Evolutionary conservation across 2,329 filamentous ascomycete genomes (phyloP).

Genomic region (Fusarium xyrophilum): DNA sequence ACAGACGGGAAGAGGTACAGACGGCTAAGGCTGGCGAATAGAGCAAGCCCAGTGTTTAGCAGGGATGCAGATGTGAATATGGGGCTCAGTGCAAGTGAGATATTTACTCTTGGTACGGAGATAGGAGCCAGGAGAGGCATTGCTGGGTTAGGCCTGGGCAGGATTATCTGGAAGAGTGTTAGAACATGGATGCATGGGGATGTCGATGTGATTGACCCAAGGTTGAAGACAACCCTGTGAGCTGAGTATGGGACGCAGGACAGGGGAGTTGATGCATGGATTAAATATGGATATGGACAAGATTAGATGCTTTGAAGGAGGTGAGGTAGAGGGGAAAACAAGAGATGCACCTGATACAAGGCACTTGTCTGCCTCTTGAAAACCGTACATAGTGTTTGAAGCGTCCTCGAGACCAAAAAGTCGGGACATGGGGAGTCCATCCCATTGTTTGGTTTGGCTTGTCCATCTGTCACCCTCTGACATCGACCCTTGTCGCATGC

Average conservation of each 20-base stretch:
- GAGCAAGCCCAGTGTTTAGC: slow-evolving; percentile 23
- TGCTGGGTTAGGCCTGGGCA: slow-evolving; percentile 31
- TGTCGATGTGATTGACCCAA: slow-evolving; percentile 30
- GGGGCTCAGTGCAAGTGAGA: slow-evolving; percentile 32
- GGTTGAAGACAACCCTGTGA: slow-evolving; percentile 40
- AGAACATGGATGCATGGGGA: slow-evolving; percentile 18
- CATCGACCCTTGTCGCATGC: slow-evolving; percentile 26
- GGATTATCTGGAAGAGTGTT: slow-evolving; percentile 21
- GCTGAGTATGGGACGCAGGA: slow-evolving; percentile 45
- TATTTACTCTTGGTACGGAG: slow-evolving; percentile 35
- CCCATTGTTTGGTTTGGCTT: slow-evolving; percentile 19
- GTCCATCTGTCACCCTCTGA: slow-evolving; percentile 26
- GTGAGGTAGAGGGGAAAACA: slow-evolving; percentile 7
- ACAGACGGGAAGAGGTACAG: slow-evolving; percentile 38
- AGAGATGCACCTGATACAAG: slow-evolving; percentile 35
- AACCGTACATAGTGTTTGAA: neutral
- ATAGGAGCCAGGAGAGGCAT: slow-evolving; percentile 42
- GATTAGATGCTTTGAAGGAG: slow-evolving; percentile 27
- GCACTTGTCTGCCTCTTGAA: slow-evolving; percentile 26
- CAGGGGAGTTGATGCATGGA: slow-evolving; percentile 19
- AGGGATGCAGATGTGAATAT: slow-evolving; percentile 29
- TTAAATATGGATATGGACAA: slow-evolving; percentile 5
- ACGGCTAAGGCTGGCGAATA: slow-evolving; percentile 31
- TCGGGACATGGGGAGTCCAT: neutral
- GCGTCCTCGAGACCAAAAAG: slow-evolving; percentile 5